Base-by-base conservation (phyloP, 2,329 filamentous ascomycete genomes). In the Penicillium sp. region DNA sequence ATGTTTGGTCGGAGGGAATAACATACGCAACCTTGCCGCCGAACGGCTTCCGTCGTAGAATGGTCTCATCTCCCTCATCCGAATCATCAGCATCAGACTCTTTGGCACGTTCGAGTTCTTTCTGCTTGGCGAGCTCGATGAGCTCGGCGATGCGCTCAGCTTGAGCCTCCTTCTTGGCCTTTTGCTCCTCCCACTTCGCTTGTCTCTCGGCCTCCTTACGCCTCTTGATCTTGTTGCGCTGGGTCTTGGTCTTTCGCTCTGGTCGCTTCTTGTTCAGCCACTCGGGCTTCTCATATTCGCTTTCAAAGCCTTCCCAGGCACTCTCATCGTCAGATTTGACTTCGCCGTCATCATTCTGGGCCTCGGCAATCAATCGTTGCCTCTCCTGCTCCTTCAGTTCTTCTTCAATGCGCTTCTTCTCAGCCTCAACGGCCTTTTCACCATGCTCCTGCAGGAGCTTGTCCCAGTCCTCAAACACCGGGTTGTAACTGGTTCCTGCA, bases 401-500 rank as follows among this genome's bases (percentile, higher is more conserved):
- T 46, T 85, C 86, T 40, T 82, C 84, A 6, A 94, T 77, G 6
- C 93, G 88, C 75, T 89, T 87, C 74, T 87, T 85, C 78, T 98
- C 94, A 0, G 88, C 86, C 65, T 89, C 90, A 1, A 97, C 82
- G 14, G 90, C 93, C 77, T 91, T 92, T 58, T 88, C 84, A 49
- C 92, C 90, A 76, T 96, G 92, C 45, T 86, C 82, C 22, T 85
- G 83, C 48, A 97, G 80, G 16, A 94, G 85, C 8, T 86, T 83
- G 69, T 93, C 89, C 84, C 96, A 99, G 65, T 97, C 93, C 65
- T 87, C 85, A 69, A 96, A 96, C 6, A 86, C 81, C 0, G 95
- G 95, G 75, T 99, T 99, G 81, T 99, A 99, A 70, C 92, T 96
- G 76, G 89, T 92, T 61, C 92, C 93, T 16, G 89, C 92, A 6